Evolutionary conservation across 768 basidiomycete genomes (phyloP), one percentile per base, ranked within the genome.

Genomic region (Xerocomus potaroensis): DNA sequence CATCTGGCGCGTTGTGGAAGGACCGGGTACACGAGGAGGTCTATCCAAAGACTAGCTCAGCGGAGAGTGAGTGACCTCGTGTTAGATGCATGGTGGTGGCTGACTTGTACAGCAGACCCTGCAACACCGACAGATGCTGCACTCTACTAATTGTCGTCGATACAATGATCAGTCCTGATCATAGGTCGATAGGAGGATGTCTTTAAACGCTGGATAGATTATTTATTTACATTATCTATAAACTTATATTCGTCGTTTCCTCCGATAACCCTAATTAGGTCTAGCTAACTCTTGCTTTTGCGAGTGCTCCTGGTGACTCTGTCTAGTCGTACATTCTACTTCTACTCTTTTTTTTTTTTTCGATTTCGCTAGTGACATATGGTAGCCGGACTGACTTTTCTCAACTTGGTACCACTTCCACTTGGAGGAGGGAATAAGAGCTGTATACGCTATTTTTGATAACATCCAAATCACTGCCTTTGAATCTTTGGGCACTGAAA

Each of bases 1-100:
- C 39, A 7, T 14, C n/a, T 10, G 60, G 54, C 2, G 47, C 51
- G 19, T 24, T 60, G 37, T 48, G 44, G 23, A 62, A 53, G 57
- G 42, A 48, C 31, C 49, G 52, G 18, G 48, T 64, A 41, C 60
- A 63, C 34, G 37, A 64, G 34, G 45, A 49, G 32, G 47, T 50
- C 31, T 33, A 40, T 36, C 59, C 53, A n/a, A 49, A 47, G 30
- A 26, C 36, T 19, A 24, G 41, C 24, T 35, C 15, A 8, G n/a
- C 24, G 26, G 41, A 31, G 7, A 22, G 50, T 60, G 30, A 49
- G 58, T 45, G 10, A 18, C 27, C 15, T 36, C 16, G 23, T 15
- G 16, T 24, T 24, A 31, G 16, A 46, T 23, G 23, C 18, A 33
- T 44, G 19, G 33, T 15, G 19, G 9, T 24, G 32, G 26, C 52